Percentiles rank a stretch among this genome's conserved stretches.
phyloP scores from a whole-genome alignment of 225 moss, liverwort and hornwort species.

The Anthoceros angustus region DNA sequence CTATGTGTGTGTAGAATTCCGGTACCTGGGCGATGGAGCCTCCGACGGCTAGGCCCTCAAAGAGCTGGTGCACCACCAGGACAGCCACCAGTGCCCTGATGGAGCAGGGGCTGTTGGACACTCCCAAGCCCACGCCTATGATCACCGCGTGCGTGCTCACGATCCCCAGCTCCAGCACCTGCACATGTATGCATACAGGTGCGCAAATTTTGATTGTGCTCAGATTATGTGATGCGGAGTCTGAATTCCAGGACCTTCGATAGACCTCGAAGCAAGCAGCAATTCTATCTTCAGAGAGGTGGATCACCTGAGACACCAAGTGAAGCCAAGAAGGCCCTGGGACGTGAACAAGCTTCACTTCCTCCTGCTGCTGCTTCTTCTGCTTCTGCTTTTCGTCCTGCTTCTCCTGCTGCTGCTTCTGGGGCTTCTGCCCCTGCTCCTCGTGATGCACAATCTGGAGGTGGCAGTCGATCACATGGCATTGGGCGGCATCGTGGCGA shows the following conservation, averaged over 20 bases:
- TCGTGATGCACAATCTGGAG: neutral
- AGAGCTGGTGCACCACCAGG: slow-evolving; percentile 71
- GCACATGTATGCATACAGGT: neutral
- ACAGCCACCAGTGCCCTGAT: slow-evolving; percentile 71
- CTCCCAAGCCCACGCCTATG: slow-evolving; percentile 61
- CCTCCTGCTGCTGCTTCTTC: neutral
- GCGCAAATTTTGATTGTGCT: neutral
- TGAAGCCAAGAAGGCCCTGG: neutral
- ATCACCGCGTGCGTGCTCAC: slow-evolving; percentile 59
- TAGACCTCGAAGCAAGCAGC: neutral
- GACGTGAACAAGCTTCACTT: neutral
- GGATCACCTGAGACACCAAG: too few species aligned
- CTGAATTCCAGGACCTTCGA: neutral
- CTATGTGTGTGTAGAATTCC: neutral
- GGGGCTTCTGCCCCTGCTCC: too few species aligned
- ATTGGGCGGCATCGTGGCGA: neutral
- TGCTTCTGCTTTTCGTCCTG: too few species aligned
- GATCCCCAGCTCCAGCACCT: slow-evolving; percentile 78
- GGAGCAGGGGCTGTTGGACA: slow-evolving; percentile 51
- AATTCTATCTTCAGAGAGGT: neutral
- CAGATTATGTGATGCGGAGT: neutral
- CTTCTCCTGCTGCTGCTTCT: too few species aligned
- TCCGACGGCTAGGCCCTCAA: slow-evolving; percentile 90
- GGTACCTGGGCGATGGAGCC: slow-evolving; percentile 71
- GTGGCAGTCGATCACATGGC: neutral